Evolutionary conservation across 1,284 basidiomycete genomes (phyloP), one percentile per base, ranked within the genome.

Genomic region (Moniliella sp.): DNA sequence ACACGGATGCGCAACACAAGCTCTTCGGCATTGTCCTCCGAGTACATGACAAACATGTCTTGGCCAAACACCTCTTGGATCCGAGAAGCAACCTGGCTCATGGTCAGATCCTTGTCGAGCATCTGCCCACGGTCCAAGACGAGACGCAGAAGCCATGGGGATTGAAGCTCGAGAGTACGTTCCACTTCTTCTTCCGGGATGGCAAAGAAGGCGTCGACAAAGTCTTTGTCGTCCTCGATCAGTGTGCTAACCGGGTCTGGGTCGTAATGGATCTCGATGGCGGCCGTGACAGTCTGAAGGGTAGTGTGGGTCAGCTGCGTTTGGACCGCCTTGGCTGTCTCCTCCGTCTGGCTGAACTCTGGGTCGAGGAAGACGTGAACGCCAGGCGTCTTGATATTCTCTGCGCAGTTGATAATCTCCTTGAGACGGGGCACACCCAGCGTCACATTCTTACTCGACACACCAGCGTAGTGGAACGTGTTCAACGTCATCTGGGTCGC

Each of bases 401-500:
- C 79, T 0, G 91, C 86, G 32, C 94, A 86, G 61, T 97, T 97
- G 68, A 99, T 97, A 49, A 97, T 94, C 62, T 93, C 86, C 67
- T 93, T 93, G 40, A 93, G 63, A 65, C 86, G 82, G 7, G 86
- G 86, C 0, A 93, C 86, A 76, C 86, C 86, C 40, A 93, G 79
- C 0, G 86, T 94, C 31, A 93, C 86, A 65, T 86, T 86, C 67
- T 93, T 93, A 58, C 77, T 80, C 15, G 86, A 86, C 16, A 94
- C 86, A 77, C 86, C 86, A 45, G 86, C 86, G 61, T 91, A 93
- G 65, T 94, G 86, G 77, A 93, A 93, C 0, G 84, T 93, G 62
- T 93, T 68, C 36, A 93, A 64, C 8, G 84, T 93, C 86, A 93
- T 93, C 65, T 94, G 86, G 2, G 91, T 99, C 2, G 91, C 91